Conservation (phyloP, 176 grass and related monocot species). For the Triticum timopheevii region DNA sequence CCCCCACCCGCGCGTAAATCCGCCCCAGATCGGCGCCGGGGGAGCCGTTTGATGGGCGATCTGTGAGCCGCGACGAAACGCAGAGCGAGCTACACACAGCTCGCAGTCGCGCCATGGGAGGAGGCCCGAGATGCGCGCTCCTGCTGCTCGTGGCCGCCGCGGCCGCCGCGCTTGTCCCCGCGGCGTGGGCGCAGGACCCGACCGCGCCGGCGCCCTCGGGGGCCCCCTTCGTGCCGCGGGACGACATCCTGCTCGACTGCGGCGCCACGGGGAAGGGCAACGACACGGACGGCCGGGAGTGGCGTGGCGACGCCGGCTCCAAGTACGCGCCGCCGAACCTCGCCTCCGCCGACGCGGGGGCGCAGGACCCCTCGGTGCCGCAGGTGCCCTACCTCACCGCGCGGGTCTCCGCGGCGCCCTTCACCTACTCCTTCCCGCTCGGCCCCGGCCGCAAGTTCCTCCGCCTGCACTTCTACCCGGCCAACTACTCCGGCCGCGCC, state of each 20-base stretch:
- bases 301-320: conserved; percentile 59
- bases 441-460: conserved; percentile 73
- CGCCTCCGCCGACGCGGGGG: conserved; percentile 9
- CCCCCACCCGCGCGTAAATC: neutral
- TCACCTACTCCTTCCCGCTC: conserved; percentile 89
- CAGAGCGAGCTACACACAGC: too few relatives aligned
- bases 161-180: neutral
- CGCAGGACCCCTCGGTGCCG: conserved; percentile 56
- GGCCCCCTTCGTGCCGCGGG: conserved; percentile 45
- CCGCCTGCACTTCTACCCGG: conserved; percentile 83
- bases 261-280: conserved; percentile 45
- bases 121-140: neutral
- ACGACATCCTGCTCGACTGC: conserved; percentile 74
- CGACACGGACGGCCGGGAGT: conserved; percentile 52
- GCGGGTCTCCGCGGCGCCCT: conserved; percentile 58
- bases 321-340: conserved; percentile 50
- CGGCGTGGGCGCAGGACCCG: conserved; percentile 25
- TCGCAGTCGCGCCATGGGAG: neutral
- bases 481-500: conserved; percentile 46
- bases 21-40: conserved; percentile 31
- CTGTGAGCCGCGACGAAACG: conserved; percentile 13
- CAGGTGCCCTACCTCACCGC: conserved; percentile 76
- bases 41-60: conserved; percentile 31
- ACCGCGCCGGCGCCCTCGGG: neutral
- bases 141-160: conserved; percentile 1